These are phyloP conservation scores for Xylogone sp. DNA, from an alignment of 2,329 filamentous ascomycete species.

Conservation along the genomic window DNA sequence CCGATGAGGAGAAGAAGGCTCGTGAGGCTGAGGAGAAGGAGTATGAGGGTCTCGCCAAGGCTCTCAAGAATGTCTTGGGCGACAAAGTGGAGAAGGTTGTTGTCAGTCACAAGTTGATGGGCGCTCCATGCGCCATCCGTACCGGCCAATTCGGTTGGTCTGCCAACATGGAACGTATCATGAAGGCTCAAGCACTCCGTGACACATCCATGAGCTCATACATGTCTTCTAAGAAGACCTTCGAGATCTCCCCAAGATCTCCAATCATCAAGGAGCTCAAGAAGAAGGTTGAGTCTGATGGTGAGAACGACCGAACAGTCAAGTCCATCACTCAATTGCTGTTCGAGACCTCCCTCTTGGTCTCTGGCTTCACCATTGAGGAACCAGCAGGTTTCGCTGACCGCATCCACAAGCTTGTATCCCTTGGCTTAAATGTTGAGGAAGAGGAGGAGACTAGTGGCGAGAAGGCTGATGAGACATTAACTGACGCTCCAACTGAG, in stretches of 20 bases:
- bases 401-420: conserved; percentile 99
- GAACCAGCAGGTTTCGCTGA: conserved; percentile 97
- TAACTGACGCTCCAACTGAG: conserved; percentile 53
- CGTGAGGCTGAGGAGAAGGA: conserved; percentile 98
- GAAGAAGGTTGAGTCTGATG: conserved; percentile 97
- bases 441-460: conserved; percentile 77
- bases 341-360: conserved; percentile 97
- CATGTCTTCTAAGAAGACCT: conserved; percentile 99
- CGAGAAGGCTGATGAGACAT: conserved; percentile 57
- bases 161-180: conserved; percentile 99
- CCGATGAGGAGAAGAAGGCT: conserved; percentile 95
- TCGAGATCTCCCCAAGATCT: conserved; percentile 99
- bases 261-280: conserved; percentile 98
- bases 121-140: conserved; percentile 95
- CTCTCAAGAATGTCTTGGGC: conserved; percentile 97
- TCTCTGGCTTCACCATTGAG: conserved; percentile 99
- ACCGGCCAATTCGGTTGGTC: conserved; percentile 99
- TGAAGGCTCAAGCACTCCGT: conserved; percentile 99
- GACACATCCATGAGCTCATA: conserved; percentile 99
- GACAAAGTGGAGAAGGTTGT: conserved; percentile 99
- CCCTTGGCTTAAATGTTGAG: conserved; percentile 94
- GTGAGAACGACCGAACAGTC: conserved; percentile 97
- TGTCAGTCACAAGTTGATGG: conserved; percentile 94
- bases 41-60: conserved; percentile 90
- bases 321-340: conserved; percentile 96